Percentiles rank a stretch among this genome's conserved stretches.
Conservation (phyloP, 2,329 filamentous ascomycete genomes). For the Diaporthe australafricana region DNA sequence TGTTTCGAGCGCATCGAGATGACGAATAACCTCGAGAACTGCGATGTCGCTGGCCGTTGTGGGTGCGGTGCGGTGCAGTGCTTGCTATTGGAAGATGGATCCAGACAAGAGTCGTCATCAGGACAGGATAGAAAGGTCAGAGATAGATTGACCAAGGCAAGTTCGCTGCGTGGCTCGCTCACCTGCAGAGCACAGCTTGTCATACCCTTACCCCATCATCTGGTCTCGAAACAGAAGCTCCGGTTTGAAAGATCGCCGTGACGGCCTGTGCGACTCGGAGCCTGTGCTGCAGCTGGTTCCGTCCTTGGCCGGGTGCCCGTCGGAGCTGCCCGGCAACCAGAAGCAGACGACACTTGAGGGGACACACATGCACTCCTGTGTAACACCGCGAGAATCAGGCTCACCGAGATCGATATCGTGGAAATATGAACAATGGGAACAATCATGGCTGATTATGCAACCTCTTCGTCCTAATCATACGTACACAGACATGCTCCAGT, state of each 20-base stretch:
- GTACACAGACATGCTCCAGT: constrained; percentile 24
- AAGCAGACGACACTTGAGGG: background rate
- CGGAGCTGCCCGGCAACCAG: constrained; percentile 1
- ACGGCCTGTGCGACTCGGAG: background rate
- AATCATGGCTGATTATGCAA: constrained; percentile 27
- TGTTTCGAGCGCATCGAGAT: constrained; percentile 5
- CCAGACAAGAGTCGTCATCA: background rate
- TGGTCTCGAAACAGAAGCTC: background rate
- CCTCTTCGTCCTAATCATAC: constrained; percentile 22
- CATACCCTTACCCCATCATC: background rate
- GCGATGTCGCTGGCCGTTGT: constrained; percentile 18
- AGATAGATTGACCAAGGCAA: background rate
- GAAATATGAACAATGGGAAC: background rate
- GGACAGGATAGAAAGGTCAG: background rate
- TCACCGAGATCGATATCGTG: background rate
- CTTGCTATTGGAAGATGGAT: background rate
- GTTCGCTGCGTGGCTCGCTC: background rate
- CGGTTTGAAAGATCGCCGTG: background rate
- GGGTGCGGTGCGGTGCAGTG: background rate
- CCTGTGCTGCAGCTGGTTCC: background rate
- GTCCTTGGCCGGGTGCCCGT: background rate
- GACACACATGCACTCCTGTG: background rate
- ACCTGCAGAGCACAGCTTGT: background rate
- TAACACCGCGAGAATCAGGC: background rate
- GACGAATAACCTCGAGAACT: background rate